Evolutionary conservation across 805 yeast species (phyloP).

Genomic region (Candida piceae): DNA sequence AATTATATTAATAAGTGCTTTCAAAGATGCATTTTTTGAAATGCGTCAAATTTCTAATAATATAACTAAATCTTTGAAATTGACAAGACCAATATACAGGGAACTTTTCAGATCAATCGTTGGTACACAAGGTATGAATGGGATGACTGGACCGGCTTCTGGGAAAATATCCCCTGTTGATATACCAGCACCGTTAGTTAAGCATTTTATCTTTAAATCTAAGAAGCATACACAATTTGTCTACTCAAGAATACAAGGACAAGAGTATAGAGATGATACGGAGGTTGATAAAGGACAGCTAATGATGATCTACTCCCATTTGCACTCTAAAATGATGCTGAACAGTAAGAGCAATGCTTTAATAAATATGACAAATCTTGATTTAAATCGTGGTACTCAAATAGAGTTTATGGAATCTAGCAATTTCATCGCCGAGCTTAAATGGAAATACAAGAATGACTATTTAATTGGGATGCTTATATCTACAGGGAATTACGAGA

Average conservation of each 20-base stretch:
- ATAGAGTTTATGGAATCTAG: conserved; percentile 12
- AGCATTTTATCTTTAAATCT: conserved; percentile 79
- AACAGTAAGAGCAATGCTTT: conserved; percentile 5
- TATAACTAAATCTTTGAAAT: conserved; percentile 40
- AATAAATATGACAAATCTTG: neutral
- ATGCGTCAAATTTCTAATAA: conserved; percentile 57
- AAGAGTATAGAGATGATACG: conserved; percentile 10
- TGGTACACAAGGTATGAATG: conserved; percentile 27
- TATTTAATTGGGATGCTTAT: conserved; percentile 23
- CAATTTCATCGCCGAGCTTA: conserved; percentile 21
- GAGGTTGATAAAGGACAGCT: conserved; percentile 21
- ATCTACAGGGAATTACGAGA: conserved; percentile 43
- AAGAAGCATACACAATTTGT: conserved; percentile 61
- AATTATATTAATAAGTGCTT: conserved; percentile 54
- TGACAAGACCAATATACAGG: conserved; percentile 30
- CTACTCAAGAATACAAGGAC: conserved; percentile 22
- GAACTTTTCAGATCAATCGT: conserved; percentile 26
- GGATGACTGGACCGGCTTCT: conserved; percentile 23
- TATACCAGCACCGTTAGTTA: conserved; percentile 53
- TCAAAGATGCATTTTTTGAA: conserved; percentile 73
- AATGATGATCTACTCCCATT: conserved; percentile 24
- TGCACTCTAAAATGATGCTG: conserved; percentile 19
- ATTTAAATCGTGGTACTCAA: too few species aligned
- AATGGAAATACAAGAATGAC: conserved; percentile 24
- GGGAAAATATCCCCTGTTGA: conserved; percentile 44